These are phyloP conservation scores for Rhododendron griersonianum DNA, from an alignment of 148 eudicot genomes.

Conservation along the genomic window DNA sequence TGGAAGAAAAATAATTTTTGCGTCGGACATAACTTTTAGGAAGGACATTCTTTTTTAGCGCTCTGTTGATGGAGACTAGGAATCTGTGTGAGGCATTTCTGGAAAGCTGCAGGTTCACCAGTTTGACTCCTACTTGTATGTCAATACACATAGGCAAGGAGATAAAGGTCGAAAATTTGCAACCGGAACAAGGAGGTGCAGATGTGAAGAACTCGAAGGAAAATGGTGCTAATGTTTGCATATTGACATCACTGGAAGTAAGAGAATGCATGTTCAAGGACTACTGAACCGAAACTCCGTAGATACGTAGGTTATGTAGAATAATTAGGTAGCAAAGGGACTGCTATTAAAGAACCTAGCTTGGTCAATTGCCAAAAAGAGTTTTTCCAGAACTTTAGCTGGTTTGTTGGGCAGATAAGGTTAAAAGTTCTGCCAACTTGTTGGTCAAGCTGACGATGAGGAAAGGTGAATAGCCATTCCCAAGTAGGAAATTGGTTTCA, in stretches of 20 bases:
- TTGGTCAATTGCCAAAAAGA: not conserved
- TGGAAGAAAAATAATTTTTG: not conserved
- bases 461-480: not conserved
- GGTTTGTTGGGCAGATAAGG: not conserved
- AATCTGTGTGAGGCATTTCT: not conserved
- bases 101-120: not conserved
- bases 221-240: not conserved
- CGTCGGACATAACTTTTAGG: not conserved
- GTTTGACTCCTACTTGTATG: not conserved
- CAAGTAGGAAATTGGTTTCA: constrained; percentile 4
- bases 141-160: not conserved
- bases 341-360: not conserved
- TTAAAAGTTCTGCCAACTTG: not conserved
- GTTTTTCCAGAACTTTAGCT: not conserved
- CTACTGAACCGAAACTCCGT: not conserved
- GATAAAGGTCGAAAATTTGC: not conserved
- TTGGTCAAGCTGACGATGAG: not conserved
- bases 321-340: not conserved
- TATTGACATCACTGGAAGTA: not conserved
- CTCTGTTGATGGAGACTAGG: not conserved
- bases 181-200: not conserved
- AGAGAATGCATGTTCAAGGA: not conserved
- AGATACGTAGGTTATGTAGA: not conserved
- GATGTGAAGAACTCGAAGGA: not conserved
- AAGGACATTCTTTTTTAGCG: not conserved